These are phyloP conservation scores for Colletotrichum karsti DNA, from an alignment of 2,329 filamentous ascomycete species.

Conservation along the genomic window DNA sequence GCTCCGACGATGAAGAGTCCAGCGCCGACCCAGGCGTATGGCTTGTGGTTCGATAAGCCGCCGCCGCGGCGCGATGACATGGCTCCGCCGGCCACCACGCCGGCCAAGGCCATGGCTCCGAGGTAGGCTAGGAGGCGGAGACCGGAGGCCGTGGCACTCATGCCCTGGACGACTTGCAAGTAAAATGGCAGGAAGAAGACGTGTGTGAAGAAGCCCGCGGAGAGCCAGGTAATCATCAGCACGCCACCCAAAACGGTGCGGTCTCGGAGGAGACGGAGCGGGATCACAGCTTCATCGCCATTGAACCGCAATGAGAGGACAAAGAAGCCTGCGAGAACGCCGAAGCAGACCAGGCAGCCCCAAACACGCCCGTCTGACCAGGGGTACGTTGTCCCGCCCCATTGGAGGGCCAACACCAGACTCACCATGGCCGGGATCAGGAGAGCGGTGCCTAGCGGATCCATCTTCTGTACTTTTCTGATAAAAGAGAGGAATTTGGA, in stretches of 20 bases:
- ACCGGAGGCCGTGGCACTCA: slow-evolving; percentile 58
- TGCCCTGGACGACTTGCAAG: slow-evolving; percentile 62
- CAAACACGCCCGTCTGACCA: slow-evolving; percentile 57
- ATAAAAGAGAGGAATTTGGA: too few species aligned
- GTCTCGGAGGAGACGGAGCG: slow-evolving; percentile 54
- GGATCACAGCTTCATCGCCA: slow-evolving; percentile 54
- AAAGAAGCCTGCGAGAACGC: slow-evolving; percentile 36
- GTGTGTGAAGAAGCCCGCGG: slow-evolving; percentile 39
- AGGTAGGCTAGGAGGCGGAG: slow-evolving; percentile 59
- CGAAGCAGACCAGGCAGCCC: slow-evolving; percentile 38
- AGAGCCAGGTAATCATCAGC: slow-evolving; percentile 40
- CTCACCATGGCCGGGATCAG: slow-evolving; percentile 61
- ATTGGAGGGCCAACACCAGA: slow-evolving; percentile 64
- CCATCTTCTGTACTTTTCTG: slow-evolving; percentile 36
- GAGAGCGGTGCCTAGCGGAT: slow-evolving; percentile 58
- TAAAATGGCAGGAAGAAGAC: slow-evolving; percentile 49
- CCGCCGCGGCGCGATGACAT: too few species aligned
- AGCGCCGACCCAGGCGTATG: slow-evolving; percentile 47
- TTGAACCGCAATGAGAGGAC: slow-evolving; percentile 46
- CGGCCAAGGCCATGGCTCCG: slow-evolving; percentile 56
- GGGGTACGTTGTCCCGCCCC: slow-evolving; percentile 60
- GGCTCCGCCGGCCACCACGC: slow-evolving; percentile 54
- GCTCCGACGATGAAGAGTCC: slow-evolving; percentile 53
- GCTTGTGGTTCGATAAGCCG: slow-evolving; percentile 1
- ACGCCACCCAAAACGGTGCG: slow-evolving; percentile 50